Evolutionary conservation across 345 rosid genomes (phyloP), one percentile per base, ranked within the genome.

Genomic region (Acer negundo): DNA sequence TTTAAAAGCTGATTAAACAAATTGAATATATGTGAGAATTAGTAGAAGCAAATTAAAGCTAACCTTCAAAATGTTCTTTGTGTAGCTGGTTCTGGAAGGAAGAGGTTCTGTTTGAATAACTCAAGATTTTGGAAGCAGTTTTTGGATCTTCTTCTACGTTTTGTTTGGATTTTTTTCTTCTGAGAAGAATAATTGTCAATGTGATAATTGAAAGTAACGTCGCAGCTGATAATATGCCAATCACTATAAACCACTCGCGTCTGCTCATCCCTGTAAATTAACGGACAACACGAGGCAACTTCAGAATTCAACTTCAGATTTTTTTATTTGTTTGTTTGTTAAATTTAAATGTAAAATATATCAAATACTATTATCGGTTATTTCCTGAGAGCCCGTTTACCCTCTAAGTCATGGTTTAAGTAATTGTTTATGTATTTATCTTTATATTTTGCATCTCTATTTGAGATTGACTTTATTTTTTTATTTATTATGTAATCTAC

Each of bases 41-140:
- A 38, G 75, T 75, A 75, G 6, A 56, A 23, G 20, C 59, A 46
- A 35, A 35, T 35, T 35, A 35, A 28, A 75, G 65, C 86, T 84
- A 17, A 89, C 95, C 93, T 85, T 83, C 82, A 38, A 63, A 84
- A 62, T 66, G 83, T 58, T 84, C 91, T 62, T 67, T 77, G 6
- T 61, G 67, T 67, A 75, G 69, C 62, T 76, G 85, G 55, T 7
- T 59, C 65, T 75, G 86, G 69, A 80, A 56, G 55, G 90, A 86
- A 61, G 26, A 63, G 46, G 80, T 78, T 75, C 80, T 80, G 26
- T 62, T 75, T 13, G 80, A 24, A 49, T 2, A 44, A 59, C 84
- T 84, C 63, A 78, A 31, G 84, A 63, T 77, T 78, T 75, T 86
- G 75, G 89, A 83, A 71, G 72, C 84, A 8, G 75, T 16, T 77